Conservation (phyloP, 164 flowering plant species). For the Chloranthus sessilifolius region DNA sequence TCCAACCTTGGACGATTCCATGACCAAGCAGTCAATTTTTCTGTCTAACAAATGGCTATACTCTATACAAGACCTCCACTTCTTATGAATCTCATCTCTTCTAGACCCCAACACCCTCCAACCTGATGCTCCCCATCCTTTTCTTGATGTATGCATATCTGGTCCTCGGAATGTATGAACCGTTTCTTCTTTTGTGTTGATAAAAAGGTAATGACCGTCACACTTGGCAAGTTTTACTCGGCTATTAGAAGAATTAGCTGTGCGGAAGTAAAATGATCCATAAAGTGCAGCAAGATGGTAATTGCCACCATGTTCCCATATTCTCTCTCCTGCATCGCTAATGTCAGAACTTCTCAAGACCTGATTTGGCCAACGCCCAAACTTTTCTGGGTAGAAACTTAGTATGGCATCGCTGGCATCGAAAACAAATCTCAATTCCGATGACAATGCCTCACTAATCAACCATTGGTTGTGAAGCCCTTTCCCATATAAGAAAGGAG, state of each 20-base stretch:
- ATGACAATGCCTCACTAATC: slow-evolving; percentile 64
- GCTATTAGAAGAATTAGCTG: slow-evolving; percentile 36
- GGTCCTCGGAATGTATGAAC: slow-evolving; percentile 23
- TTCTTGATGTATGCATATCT: not conserved
- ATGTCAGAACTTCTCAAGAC: slow-evolving; percentile 9
- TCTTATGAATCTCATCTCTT: slow-evolving; percentile 38
- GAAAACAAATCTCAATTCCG: slow-evolving; percentile 67
- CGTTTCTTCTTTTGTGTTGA: slow-evolving; percentile 26
- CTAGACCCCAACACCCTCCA: slow-evolving; percentile 22
- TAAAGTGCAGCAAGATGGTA: slow-evolving; percentile 48
- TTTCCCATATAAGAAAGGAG: slow-evolving; percentile 78
- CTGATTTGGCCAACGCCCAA: slow-evolving; percentile 13
- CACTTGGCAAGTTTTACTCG: slow-evolving; percentile 52
- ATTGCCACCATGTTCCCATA: slow-evolving; percentile 68
- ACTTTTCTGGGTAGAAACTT: slow-evolving; percentile 36
- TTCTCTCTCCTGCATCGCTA: slow-evolving; percentile 24
- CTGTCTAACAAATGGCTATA: slow-evolving; percentile 21
- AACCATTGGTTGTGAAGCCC: slow-evolving; percentile 78
- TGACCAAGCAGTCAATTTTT: slow-evolving; percentile 24
- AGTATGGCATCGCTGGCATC: slow-evolving; percentile 77
- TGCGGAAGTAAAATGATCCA: slow-evolving; percentile 58
- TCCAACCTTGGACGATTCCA: slow-evolving; percentile 14
- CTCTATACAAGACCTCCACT: slow-evolving; percentile 32
- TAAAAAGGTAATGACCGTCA: slow-evolving; percentile 37
- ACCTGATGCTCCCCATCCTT: not conserved